Evolutionary conservation across 2,329 filamentous ascomycete genomes (phyloP), one percentile per base, ranked within the genome.

Genomic region (Purpureocillium takamizusanense): DNA sequence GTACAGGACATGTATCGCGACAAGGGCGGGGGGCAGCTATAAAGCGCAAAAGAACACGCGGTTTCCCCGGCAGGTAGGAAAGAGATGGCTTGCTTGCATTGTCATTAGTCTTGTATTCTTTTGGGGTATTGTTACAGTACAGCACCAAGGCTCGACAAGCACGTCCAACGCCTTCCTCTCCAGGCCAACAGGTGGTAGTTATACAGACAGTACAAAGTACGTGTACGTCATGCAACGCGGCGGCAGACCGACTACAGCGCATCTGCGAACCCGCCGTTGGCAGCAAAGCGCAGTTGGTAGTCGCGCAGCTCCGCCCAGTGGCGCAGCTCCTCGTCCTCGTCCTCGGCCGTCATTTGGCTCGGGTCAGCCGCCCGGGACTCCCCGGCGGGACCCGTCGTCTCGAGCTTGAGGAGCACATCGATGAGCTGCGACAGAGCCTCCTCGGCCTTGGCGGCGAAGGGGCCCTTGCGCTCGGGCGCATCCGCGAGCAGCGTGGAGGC

Each of bases 231-330:
- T n/a, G n/a, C n/a, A n/a, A n/a, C n/a, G n/a, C n/a, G n/a, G n/a
- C n/a, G n/a, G n/a, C n/a, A n/a, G n/a, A n/a, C n/a, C n/a, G n/a
- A n/a, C 25, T 44, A 56, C 31, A 55, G 11, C 17, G 35, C 49
- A 7, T 55, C 56, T 1, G 49, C 42, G 35, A 78, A 70, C 2
- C 78, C 81, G 2, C 79, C 81, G 28, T 72, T 72, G 39, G 79
- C 74, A 8, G 78, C 74, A 53, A 88, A 86, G 40, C 80, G 78
- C 44, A 81, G 60, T 59, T 94, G 87, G 47, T 85, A 84, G 37
- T 90, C 83, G 42, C 84, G 72, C 46, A 94, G 60, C 54, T 84
- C 85, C 0, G 83, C 82, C 87, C 87, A 94, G 42, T 78, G 72
- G 15, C 76, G 69, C 47, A 92, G 60, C 58, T 92, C 86, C 37